Evolutionary conservation across 2,329 filamentous ascomycete genomes (phyloP), one percentile per base, ranked within the genome.

Genomic region (Chaetothyriales sp.): DNA sequence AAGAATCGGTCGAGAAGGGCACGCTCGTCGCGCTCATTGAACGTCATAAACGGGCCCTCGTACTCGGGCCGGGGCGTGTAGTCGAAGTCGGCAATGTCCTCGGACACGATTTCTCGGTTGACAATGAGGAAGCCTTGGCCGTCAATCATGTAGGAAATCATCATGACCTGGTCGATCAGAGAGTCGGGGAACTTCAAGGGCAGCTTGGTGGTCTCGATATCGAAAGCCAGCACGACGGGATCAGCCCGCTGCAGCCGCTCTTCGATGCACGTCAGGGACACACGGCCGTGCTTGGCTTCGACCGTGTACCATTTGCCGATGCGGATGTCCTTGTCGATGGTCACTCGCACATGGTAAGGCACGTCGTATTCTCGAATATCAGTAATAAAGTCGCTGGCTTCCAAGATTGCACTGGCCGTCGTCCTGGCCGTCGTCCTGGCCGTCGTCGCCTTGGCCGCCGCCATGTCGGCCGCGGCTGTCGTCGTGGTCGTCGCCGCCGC

Each of bases 71-170:
- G 95, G 0, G 92, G 94, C 0, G 92, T 98, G 67, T 98, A 98
- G 64, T 98, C 94, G 64, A 98, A 98, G 66, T 98, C 92, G 52
- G 83, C 77, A 66, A 98, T 98, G 63, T 98, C 89, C 67, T 98
- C 90, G 0, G 90, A 95, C 8, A 98, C 89, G 55, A 98, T 94
- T 65, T 97, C 89, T 63, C 94, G 82, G 65, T 98, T 98, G 4
- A 92, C 98, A 68, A 98, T 97, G 37, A 98, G 75, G 62, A 97
- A 98, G 4, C 92, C 92, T 69, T 95, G 89, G 0, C 92, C 94
- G 62, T 98, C 92, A 62, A 98, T 97, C 94, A 98, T 98, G 73
- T 98, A 98, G 29, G 94, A 98, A 67, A 98, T 90, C 92, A 98
- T 98, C 89, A 98, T 98, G 64, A 98, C 85, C 66, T 95, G 90